Evolutionary conservation across 805 yeast genomes (phyloP), one percentile per base, ranked within the genome.

Genomic region (Myxozyma lipomycoides): DNA sequence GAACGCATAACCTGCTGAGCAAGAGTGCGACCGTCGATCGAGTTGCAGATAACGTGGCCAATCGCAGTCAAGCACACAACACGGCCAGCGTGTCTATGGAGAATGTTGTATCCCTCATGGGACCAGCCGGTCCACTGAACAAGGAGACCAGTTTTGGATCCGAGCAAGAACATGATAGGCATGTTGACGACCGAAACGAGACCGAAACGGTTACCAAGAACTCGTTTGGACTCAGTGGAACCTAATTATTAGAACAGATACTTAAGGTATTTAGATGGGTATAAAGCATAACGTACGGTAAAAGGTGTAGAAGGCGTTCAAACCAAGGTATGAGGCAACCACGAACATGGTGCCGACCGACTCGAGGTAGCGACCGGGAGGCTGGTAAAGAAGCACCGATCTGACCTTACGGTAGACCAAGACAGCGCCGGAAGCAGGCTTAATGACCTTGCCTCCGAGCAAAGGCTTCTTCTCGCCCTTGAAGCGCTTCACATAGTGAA

Each of bases 91-190:
- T 54, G 58, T 36, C 59, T 52, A 48, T 55, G 59, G 22, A 55
- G 58, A 26, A 53, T 53, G 52, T 49, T 55, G 52, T 53, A 49
- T 15, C 59, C 55, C 48, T 55, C 59, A 24, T 55, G 58, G 43
- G 59, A 55, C 58, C 57, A 55, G 49, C 59, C 59, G 28, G 58
- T 49, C 58, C 58, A 52, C 50, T 55, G 59, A 26, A 54, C 58
- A 22, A 55, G 55, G 25, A 55, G 59, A 46, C 58, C 58, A 28
- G 58, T 55, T 52, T 55, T 55, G 46, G 58, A 49, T 21, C 58
- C 59, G 44, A 55, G 58, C 44, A 55, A 37, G 49, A 53, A 55
- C 58, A 55, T 56, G 52, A 55, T 53, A 44, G 59, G 59, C 23
- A 53, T 30, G 55, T 55, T 55, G 49, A 46, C 58, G 37, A 55